phyloP scores from a whole-genome alignment of 257 asterid genomes.

The Ligustrum vulgare region DNA sequence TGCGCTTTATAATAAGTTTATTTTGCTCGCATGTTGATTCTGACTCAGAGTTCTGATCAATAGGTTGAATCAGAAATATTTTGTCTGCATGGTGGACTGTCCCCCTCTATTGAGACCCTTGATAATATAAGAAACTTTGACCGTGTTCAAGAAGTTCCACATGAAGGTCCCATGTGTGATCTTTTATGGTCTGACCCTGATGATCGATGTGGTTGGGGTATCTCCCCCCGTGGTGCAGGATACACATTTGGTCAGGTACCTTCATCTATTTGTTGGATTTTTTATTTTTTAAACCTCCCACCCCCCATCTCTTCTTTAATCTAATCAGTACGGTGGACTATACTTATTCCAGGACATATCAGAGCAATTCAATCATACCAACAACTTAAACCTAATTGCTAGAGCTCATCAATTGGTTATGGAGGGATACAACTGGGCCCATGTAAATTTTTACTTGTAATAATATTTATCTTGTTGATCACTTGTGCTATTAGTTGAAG shows the following conservation, averaged over 20 bases:
- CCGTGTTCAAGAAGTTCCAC: constrained; percentile 99
- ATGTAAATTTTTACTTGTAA: constrained; percentile 44
- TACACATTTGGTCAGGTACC: constrained; percentile 94
- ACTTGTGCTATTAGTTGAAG: constrained; percentile 1
- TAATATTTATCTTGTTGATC: neutral
- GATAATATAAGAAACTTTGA: constrained; percentile 92
- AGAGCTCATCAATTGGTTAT: constrained; percentile 97
- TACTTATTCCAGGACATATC: constrained; percentile 72
- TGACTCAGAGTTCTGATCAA: constrained; percentile 11
- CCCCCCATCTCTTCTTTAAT: constrained; percentile 9
- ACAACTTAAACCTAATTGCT: constrained; percentile 81
- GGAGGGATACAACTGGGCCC: constrained; percentile 99
- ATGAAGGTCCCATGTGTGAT: constrained; percentile 99
- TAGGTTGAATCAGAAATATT: constrained; percentile 98
- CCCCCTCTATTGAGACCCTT: constrained; percentile 93
- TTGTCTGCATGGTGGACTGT: constrained; percentile 93
- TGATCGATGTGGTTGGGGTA: constrained; percentile 99
- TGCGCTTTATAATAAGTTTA: neutral
- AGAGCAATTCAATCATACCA: constrained; percentile 93
- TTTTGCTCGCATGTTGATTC: neutral
- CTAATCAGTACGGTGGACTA: constrained; percentile 3
- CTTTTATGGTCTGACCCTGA: constrained; percentile 98
- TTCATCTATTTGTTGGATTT: constrained; percentile 12
- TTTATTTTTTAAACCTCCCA: neutral
- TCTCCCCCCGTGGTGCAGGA: constrained; percentile 98